Conservation (phyloP, 495 filamentous ascomycete genomes). For the Podospora pseudocomata region DNA sequence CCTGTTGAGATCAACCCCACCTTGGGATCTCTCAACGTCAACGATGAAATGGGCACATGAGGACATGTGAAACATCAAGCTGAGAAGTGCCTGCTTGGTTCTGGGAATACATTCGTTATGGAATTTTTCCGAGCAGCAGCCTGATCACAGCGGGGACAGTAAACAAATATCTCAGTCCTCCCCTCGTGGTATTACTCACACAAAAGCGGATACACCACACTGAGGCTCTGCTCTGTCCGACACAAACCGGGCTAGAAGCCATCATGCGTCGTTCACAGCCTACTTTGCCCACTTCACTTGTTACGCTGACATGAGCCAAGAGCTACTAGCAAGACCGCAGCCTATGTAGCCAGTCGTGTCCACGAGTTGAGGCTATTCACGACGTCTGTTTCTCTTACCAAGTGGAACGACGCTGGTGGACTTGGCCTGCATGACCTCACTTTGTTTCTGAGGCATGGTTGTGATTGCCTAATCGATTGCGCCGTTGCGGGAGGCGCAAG, state of each 20-base stretch:
- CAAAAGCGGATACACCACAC: neutral
- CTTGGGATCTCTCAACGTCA: neutral
- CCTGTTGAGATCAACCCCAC: neutral
- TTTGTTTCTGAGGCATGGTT: slow-evolving; percentile 1
- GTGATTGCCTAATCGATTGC: slow-evolving; percentile 3
- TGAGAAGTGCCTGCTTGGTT: neutral
- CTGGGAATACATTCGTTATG: neutral
- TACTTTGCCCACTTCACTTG: neutral
- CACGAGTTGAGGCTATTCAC: slow-evolving; percentile 5
- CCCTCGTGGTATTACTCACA: neutral
- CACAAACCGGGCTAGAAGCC: neutral
- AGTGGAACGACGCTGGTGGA: slow-evolving; percentile 1
- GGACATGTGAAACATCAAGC: neutral
- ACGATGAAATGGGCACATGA: neutral
- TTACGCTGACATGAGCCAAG: neutral
- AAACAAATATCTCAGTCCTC: too few relatives aligned
- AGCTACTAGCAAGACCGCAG: neutral
- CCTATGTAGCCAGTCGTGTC: neutral
- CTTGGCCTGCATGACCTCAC: neutral
- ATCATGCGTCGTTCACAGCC: neutral
- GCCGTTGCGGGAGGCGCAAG: slow-evolving; percentile 1
- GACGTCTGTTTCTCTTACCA: slow-evolving; percentile 1
- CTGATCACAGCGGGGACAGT: neutral
- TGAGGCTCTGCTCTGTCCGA: neutral
- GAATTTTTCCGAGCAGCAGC: neutral